phyloP scores from a whole-genome alignment of 352 stramenopile species.

The Peronosclerospora sorghi region DNA sequence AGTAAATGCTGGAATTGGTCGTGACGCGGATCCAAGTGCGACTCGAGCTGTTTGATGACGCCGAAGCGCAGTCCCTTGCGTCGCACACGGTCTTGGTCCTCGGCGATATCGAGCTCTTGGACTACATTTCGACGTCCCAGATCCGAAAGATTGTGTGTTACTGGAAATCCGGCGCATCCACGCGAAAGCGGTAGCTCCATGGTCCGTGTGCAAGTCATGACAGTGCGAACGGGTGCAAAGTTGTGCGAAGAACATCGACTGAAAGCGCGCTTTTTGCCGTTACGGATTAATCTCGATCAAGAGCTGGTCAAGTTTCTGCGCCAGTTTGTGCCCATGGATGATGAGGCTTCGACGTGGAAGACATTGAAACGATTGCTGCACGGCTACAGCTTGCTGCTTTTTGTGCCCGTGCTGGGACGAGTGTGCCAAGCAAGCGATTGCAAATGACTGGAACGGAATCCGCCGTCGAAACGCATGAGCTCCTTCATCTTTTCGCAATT shows the following conservation, averaged over 20 bases:
- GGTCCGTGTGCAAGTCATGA: constrained; percentile 70
- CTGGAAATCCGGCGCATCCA: constrained; percentile 80
- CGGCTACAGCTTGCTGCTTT: no score
- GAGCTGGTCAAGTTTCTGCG: constrained; percentile 81
- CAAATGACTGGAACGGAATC: no score
- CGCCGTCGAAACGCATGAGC: no score
- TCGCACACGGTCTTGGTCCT: constrained; percentile 67
- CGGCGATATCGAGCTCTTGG: constrained; percentile 73
- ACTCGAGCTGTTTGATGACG: constrained; percentile 77
- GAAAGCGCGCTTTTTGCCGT: constrained; percentile 57
- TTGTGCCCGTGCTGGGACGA: no score
- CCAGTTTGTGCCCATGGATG: constrained; percentile 60
- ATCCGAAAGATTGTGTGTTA: constrained; percentile 87
- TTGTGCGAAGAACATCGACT: constrained; percentile 77
- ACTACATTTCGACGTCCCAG: constrained; percentile 85
- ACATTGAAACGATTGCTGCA: no score
- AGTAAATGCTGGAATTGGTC: constrained; percentile 82
- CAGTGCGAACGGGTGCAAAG: constrained; percentile 59
- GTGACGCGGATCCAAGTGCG: constrained; percentile 75
- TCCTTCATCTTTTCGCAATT: no score
- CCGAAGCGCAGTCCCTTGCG: constrained; percentile 53
- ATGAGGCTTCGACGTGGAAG: constrained; percentile 9
- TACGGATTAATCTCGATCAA: constrained; percentile 81
- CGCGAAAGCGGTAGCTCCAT: constrained; percentile 78
- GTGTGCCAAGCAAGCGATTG: no score